Conservation (phyloP, 78 protist genomes). For the Protostelium mycophagum region DNA sequence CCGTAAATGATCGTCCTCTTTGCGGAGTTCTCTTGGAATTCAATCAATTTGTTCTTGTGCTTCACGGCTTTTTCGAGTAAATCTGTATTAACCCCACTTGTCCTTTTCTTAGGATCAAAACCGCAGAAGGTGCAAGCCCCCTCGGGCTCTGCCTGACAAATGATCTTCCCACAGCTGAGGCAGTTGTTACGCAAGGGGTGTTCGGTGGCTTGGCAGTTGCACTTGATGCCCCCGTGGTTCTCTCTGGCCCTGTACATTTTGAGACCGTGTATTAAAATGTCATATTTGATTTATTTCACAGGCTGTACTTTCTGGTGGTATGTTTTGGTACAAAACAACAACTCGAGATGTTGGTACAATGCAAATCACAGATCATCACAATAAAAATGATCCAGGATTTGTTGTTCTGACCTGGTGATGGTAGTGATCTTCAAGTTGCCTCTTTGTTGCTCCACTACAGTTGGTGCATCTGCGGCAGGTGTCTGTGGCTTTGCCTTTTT, state of each 20-base stretch:
- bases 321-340: too few species aligned
- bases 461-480: background rate
- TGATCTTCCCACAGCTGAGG: conserved; percentile 62
- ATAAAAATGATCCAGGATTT: too few species aligned
- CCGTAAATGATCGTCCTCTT: background rate
- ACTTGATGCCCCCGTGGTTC: background rate
- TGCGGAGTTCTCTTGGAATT: background rate
- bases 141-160: conserved; percentile 71
- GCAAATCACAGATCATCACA: too few species aligned
- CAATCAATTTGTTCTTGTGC: background rate
- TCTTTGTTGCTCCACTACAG: background rate
- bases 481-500: background rate
- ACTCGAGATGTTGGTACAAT: too few species aligned
- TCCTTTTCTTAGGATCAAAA: background rate
- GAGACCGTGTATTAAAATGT: background rate
- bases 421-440: background rate
- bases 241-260: background rate
- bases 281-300: too few species aligned
- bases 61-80: background rate
- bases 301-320: too few species aligned
- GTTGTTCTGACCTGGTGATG: background rate
- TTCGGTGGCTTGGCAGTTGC: conserved; percentile 65
- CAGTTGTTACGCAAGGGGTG: conserved; percentile 60
- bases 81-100: background rate
- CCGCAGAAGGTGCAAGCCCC: conserved; percentile 74